A percentile compares a stretch with the other conserved stretches of the same genome.
These are phyloP conservation scores for Spergularia marina DNA, from an alignment of 148 eudicot genomes.

Conservation along the genomic window DNA sequence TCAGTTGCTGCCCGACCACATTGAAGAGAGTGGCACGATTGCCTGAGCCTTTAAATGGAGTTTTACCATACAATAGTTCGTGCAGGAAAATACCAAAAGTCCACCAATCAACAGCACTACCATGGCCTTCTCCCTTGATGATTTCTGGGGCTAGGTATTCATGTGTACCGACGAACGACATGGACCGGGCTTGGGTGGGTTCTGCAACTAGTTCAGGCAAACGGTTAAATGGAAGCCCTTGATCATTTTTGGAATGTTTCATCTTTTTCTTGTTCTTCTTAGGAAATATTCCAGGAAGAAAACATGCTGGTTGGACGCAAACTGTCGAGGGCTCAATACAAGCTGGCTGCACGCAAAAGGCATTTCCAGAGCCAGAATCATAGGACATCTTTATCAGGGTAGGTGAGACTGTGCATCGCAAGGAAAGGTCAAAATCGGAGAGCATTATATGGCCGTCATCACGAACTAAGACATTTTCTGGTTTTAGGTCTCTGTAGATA, in stretches of 20 bases:
- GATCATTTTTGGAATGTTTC: conserved; percentile 38
- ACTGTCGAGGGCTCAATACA: conserved; percentile 66
- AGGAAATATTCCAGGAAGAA: conserved; percentile 60
- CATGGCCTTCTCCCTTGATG: conserved; percentile 85
- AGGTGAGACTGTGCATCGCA: conserved; percentile 68
- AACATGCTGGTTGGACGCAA: conserved; percentile 75
- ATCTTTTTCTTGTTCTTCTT: conserved; percentile 59
- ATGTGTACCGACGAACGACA: conserved; percentile 89
- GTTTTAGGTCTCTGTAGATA: conserved; percentile 77
- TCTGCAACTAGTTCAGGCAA: conserved; percentile 74
- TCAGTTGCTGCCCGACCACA: conserved; percentile 75
- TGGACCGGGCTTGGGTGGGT: conserved; percentile 77
- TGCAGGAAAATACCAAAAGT: conserved; percentile 78
- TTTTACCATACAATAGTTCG: conserved; percentile 69
- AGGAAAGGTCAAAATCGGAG: conserved; percentile 80
- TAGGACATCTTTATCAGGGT: conserved; percentile 53
- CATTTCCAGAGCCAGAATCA: conserved; percentile 43
- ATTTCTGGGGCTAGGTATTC: conserved; percentile 83
- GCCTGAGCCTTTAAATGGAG: conserved; percentile 84
- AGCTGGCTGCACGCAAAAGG: conserved; percentile 68
- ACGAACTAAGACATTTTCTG: conserved; percentile 80
- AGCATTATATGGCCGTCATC: conserved; percentile 94
- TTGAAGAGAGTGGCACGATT: conserved; percentile 83
- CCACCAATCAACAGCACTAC: conserved; percentile 97
- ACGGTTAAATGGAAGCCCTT: conserved; percentile 20